Evolutionary conservation across 805 yeast species (phyloP), one percentile per base, ranked within the genome.

Genomic region (Candida oleophila): DNA sequence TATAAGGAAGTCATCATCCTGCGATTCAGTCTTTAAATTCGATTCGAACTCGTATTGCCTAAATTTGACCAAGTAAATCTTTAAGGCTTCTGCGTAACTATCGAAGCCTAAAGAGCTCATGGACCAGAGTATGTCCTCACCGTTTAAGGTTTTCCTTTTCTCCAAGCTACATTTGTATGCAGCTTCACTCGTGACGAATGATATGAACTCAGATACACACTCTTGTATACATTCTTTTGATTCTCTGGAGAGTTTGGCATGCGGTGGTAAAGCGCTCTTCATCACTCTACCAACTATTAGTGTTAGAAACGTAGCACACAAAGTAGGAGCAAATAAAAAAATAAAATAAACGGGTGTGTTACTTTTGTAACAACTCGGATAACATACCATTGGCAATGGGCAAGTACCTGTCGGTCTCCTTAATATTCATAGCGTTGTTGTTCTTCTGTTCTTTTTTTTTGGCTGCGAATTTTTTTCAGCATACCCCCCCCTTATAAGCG

Each of bases 211-310:
- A 42, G 79, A 69, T 3, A 82, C 88, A 57, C 87, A 83, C 57
- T 83, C 88, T 62, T 83, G 89, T 66, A 83, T 81, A 53, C 88
- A 62, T 55, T 84, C 91, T 56, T 85, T 85, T 38, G 91, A 87
- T 56, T 86, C 94, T 56, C 85, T 86, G 19, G 89, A 82, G 1
- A 86, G 82, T 56, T 86, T 86, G 9, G 91, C 92, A 33, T 83
- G 81, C 11, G 74, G 67, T 2, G 94, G 92, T 25, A 86, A 67
- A 2, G 92, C 85, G 46, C 68, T 73, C 57, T 87, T 87, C 92
- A 86, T 87, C 43, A 87, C 78, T 44, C 92, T 69, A n/a, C 86
- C 85, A 49, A 81, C 78, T 71, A 46, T 22, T 11, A 25, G 9
- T 7, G 30, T 25, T 25, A 25, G 30, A 25, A 25, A 25, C 5